These are phyloP conservation scores for Comarum palustre DNA, from an alignment of 306 rosid genomes.

Conservation along the genomic window DNA sequence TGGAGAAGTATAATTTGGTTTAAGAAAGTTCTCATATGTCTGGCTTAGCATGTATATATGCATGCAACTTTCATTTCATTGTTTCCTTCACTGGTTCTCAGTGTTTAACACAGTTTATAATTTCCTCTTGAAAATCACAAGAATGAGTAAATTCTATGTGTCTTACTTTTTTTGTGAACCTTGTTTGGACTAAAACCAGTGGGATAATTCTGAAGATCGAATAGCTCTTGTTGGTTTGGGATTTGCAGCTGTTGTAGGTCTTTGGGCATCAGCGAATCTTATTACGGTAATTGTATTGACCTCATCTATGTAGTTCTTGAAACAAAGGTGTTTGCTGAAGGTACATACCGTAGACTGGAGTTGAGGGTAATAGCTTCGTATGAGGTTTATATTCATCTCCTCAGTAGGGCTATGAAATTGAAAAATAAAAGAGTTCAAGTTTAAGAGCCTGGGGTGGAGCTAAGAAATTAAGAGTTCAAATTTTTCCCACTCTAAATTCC, in stretches of 20 bases:
- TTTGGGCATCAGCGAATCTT: conserved; percentile 66
- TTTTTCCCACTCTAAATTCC: background rate
- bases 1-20: background rate
- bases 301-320: conserved; percentile 15
- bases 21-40: background rate
- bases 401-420: background rate
- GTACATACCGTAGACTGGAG: background rate
- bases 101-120: background rate
- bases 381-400: background rate
- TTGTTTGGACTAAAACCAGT: conserved; percentile 44
- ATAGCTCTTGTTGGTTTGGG: conserved; percentile 69
- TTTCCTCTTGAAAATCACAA: background rate
- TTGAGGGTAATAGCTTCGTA: background rate
- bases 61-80: background rate
- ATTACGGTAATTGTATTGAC: conserved; percentile 45
- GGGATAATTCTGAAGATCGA: conserved; percentile 74
- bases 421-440: background rate
- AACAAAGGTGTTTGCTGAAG: background rate
- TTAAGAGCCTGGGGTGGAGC: background rate
- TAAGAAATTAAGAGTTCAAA: background rate
- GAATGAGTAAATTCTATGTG: background rate
- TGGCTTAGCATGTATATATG: background rate
- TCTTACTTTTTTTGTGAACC: background rate
- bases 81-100: background rate
- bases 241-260: conserved; percentile 63